phyloP scores from a whole-genome alignment of 2,329 filamentous ascomycete species.

The Penicillium verrucosum region DNA sequence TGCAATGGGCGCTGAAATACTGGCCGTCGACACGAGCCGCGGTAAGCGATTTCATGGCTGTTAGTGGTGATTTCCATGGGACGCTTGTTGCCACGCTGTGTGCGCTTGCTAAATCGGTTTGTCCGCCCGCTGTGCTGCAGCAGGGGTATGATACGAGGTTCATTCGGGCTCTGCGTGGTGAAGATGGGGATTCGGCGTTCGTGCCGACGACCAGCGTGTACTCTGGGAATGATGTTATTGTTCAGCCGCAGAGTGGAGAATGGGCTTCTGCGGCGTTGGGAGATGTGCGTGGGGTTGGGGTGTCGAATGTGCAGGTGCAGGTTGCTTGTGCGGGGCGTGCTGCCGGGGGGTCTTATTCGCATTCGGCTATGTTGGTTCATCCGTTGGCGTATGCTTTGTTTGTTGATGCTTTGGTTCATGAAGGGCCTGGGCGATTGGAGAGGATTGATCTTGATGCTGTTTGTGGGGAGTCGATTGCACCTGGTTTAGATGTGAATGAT shows the following conservation, averaged over 20 bases:
- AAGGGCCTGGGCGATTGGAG: constrained; percentile 5
- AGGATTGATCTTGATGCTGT: neutral
- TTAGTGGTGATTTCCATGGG: constrained; percentile 3
- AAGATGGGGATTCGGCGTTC: neutral
- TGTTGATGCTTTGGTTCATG: constrained; percentile 4
- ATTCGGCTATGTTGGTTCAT: constrained; percentile 1
- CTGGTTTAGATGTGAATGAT: neutral
- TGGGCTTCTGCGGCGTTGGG: neutral
- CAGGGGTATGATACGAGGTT: neutral
- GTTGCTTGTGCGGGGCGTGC: neutral
- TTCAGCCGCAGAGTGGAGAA: constrained; percentile 1
- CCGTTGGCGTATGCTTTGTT: constrained; percentile 6
- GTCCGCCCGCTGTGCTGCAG: constrained; percentile 1
- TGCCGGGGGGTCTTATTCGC: constrained; percentile 3
- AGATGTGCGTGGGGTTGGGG: constrained; percentile 1
- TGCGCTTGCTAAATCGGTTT: neutral
- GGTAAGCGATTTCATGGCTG: constrained; percentile 1
- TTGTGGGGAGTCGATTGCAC: neutral
- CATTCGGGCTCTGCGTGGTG: neutral
- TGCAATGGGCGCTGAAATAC: constrained; percentile 56
- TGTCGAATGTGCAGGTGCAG: constrained; percentile 1
- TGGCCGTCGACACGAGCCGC: constrained; percentile 12
- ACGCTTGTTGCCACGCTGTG: neutral
- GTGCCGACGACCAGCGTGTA: constrained; percentile 6
- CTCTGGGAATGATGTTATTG: neutral